Evolutionary conservation across 2,329 filamentous ascomycete genomes (phyloP).

Genomic region (Fusarium nygamai): DNA sequence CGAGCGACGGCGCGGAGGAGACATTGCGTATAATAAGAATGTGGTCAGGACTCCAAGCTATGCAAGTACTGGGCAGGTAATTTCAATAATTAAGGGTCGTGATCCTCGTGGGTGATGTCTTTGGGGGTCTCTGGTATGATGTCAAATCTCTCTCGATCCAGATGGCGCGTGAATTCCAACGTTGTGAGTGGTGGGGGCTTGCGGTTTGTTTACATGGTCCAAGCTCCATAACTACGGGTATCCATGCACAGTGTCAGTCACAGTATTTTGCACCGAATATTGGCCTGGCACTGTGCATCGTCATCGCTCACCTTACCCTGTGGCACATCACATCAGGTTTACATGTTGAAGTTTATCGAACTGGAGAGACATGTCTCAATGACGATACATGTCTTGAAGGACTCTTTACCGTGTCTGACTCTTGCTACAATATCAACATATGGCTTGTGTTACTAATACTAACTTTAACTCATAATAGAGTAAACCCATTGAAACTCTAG

Average conservation of each 20-base stretch:
- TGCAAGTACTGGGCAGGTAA: conserved; percentile 30
- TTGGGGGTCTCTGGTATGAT: conserved; percentile 43
- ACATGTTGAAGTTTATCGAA: not conserved
- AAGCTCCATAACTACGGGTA: conserved; percentile 40
- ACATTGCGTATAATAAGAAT: conserved; percentile 46
- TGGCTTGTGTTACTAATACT: not conserved
- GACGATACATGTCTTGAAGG: not conserved
- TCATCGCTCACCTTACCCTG: not conserved
- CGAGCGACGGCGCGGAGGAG: conserved; percentile 56
- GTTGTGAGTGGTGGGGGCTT: conserved; percentile 35
- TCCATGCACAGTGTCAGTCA: conserved; percentile 10
- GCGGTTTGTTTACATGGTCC: conserved; percentile 45
- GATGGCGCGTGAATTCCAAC: conserved; percentile 37
- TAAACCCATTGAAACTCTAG: not conserved
- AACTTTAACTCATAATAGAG: not conserved
- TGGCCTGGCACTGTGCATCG: not conserved
- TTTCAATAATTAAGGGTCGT: conserved; percentile 39
- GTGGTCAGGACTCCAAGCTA: conserved; percentile 19
- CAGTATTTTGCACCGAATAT: not conserved
- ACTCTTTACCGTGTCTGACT: not conserved
- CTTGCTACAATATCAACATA: not conserved
- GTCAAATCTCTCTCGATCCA: conserved; percentile 38
- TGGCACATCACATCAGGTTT: not conserved
- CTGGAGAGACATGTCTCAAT: not conserved
- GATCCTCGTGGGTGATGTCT: conserved; percentile 37